Conservation (phyloP, 2,329 filamentous ascomycete species). For the Arthrobotrys musiformis region DNA sequence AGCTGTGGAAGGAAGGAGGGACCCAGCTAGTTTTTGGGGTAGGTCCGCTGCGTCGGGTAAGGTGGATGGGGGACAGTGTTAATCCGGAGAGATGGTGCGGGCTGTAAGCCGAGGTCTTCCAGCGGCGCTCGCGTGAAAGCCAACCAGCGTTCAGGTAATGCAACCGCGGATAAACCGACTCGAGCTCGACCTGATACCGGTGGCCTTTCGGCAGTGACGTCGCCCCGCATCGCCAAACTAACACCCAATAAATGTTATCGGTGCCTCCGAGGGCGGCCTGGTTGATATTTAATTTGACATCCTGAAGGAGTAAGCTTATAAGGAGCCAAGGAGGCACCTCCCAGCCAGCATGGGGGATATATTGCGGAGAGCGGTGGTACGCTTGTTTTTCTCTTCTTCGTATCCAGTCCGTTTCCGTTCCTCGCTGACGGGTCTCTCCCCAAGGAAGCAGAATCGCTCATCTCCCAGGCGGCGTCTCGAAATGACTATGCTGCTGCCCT, state of each 20-base stretch:
- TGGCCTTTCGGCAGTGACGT: constrained; percentile 28
- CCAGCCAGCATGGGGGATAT: neutral
- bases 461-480: constrained; percentile 51
- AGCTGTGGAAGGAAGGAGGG: constrained; percentile 6
- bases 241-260: neutral
- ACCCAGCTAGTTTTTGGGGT: constrained; percentile 5
- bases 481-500: constrained; percentile 41
- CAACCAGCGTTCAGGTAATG: neutral
- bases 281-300: neutral
- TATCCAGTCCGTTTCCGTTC: neutral
- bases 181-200: neutral
- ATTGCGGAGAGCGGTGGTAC: constrained; percentile 34
- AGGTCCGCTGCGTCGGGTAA: constrained; percentile 25
- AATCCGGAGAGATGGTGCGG: constrained; percentile 33
- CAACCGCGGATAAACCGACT: constrained; percentile 49
- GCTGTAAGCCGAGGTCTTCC: constrained; percentile 34
- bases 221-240: constrained; percentile 32
- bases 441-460: constrained; percentile 55
- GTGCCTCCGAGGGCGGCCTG: neutral
- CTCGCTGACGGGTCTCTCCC: constrained; percentile 22
- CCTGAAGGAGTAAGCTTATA: neutral
- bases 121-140: constrained; percentile 23
- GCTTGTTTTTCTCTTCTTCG: neutral
- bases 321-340: neutral
- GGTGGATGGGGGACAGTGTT: constrained; percentile 2